Percentiles rank a stretch among this genome's conserved stretches.
These are phyloP conservation scores for Saccharomycopsis vini DNA, from an alignment of 805 yeast species.

Conservation along the genomic window DNA sequence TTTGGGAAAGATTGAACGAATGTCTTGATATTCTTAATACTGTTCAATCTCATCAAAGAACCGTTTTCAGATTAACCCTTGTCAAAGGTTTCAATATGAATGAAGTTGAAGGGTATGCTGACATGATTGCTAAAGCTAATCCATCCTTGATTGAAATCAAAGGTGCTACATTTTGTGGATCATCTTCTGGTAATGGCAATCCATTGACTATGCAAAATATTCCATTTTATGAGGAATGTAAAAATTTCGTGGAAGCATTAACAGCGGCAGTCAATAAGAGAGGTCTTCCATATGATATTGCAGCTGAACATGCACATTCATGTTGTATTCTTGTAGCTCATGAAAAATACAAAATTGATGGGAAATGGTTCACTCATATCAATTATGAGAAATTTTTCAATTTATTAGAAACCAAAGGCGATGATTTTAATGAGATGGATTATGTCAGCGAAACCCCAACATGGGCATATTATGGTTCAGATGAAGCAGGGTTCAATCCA, in stretches of 20 bases:
- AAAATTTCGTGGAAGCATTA: constrained; percentile 57
- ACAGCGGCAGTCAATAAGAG: constrained; percentile 53
- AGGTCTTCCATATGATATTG: constrained; percentile 69
- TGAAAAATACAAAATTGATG: constrained; percentile 56
- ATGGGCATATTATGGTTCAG: constrained; percentile 88
- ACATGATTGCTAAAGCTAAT: constrained; percentile 67
- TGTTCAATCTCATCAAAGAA: constrained; percentile 70
- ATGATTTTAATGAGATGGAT: constrained; percentile 67
- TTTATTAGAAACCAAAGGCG: constrained; percentile 51
- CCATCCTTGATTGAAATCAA: constrained; percentile 89
- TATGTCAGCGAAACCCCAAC: constrained; percentile 74
- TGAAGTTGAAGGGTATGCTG: constrained; percentile 75
- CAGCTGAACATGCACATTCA: constrained; percentile 93
- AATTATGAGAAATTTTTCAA: constrained; percentile 71
- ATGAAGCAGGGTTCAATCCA: constrained; percentile 84
- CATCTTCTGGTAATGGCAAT: constrained; percentile 73
- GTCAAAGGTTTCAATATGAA: constrained; percentile 90
- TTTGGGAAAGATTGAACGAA: constrained; percentile 79
- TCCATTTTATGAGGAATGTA: constrained; percentile 89
- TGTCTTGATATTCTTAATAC: constrained; percentile 76
- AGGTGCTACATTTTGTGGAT: constrained; percentile 94
- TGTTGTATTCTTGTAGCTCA: constrained; percentile 86
- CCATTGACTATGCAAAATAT: constrained; percentile 93
- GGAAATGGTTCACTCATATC: constrained; percentile 83
- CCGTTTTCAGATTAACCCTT: constrained; percentile 82